Percentiles rank a stretch among this genome's conserved stretches.
Conservation (phyloP, 805 yeast genomes). For the Teunomyces lycoperdinae region DNA sequence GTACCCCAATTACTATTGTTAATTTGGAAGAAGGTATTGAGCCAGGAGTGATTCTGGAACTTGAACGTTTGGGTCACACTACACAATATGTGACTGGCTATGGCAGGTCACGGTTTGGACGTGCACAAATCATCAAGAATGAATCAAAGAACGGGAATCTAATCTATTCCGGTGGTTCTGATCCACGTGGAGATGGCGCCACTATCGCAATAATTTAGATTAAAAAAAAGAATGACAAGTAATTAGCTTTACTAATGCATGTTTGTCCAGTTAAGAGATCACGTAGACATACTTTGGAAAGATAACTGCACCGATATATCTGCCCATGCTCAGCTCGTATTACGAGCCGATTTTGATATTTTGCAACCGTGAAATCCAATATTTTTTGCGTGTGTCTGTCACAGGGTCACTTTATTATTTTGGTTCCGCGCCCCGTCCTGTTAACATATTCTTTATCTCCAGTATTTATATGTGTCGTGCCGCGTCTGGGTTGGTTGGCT, state of each 20-base stretch:
- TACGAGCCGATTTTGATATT: no score
- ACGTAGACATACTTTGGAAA: background rate
- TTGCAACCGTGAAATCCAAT: no score
- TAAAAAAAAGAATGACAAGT: no score
- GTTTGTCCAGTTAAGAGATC: background rate
- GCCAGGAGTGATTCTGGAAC: constrained; percentile 42
- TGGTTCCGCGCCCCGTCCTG: background rate
- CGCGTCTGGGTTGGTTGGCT: no score
- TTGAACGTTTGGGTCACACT: constrained; percentile 56
- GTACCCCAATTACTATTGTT: constrained; percentile 57
- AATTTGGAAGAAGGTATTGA: constrained; percentile 63
- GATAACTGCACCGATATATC: no score
- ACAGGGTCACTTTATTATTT: background rate
- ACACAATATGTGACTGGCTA: constrained; percentile 43
- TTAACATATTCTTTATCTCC: background rate
- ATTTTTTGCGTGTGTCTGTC: no score
- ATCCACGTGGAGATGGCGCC: constrained; percentile 83
- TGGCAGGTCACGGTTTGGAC: constrained; percentile 50
- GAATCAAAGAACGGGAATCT: constrained; percentile 38
- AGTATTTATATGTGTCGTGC: background rate
- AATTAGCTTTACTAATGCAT: no score
- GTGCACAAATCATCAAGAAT: constrained; percentile 71
- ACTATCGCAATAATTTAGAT: constrained; percentile 50
- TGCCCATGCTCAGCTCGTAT: no score
- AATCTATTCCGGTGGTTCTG: constrained; percentile 70